A percentile compares a stretch with the other conserved stretches of the same genome.
These are phyloP conservation scores for Colletotrichum lentis DNA, from an alignment of 2,329 filamentous ascomycete species.

Conservation along the genomic window DNA sequence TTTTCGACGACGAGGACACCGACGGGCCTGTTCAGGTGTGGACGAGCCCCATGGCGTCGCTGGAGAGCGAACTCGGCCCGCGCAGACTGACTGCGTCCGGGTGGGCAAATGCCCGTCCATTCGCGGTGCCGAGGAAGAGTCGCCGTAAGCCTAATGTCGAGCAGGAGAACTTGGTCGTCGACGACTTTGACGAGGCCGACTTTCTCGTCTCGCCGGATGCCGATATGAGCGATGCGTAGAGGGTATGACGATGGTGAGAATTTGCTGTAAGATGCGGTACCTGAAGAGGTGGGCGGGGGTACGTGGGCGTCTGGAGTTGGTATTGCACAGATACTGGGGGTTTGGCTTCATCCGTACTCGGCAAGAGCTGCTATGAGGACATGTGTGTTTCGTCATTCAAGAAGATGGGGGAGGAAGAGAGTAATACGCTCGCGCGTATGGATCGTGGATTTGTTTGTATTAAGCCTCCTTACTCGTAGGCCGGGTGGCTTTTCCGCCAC, in stretches of 20 bases:
- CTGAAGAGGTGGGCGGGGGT: neutral
- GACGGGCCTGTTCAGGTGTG: slow-evolving; percentile 40
- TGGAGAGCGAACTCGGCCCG: slow-evolving; percentile 53
- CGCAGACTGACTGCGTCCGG: slow-evolving; percentile 50
- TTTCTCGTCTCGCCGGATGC: slow-evolving; percentile 63
- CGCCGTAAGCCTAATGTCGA: slow-evolving; percentile 41
- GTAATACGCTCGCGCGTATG: neutral
- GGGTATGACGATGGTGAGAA: neutral
- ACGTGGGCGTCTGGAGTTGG: slow-evolving; percentile 18
- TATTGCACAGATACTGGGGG: slow-evolving; percentile 2
- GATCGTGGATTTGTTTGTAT: slow-evolving; percentile 12
- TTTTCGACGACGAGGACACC: slow-evolving; percentile 54
- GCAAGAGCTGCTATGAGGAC: slow-evolving; percentile 40
- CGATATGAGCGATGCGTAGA: slow-evolving; percentile 52
- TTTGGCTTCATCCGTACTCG: slow-evolving; percentile 33
- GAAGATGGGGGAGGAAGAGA: neutral
- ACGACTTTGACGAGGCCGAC: slow-evolving; percentile 74
- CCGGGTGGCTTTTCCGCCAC: slow-evolving; percentile 1
- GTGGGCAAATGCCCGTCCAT: slow-evolving; percentile 53
- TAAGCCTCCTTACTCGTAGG: neutral
- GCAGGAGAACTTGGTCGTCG: slow-evolving; percentile 58
- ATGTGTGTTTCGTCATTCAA: slow-evolving; percentile 15
- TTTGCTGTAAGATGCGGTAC: slow-evolving; percentile 16
- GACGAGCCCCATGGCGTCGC: slow-evolving; percentile 43
- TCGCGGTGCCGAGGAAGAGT: slow-evolving; percentile 57